A percentile compares a stretch with the other conserved stretches of the same genome.
These are phyloP conservation scores for Dioszegia hungarica DNA, from an alignment of 768 basidiomycete species.

Conservation along the genomic window DNA sequence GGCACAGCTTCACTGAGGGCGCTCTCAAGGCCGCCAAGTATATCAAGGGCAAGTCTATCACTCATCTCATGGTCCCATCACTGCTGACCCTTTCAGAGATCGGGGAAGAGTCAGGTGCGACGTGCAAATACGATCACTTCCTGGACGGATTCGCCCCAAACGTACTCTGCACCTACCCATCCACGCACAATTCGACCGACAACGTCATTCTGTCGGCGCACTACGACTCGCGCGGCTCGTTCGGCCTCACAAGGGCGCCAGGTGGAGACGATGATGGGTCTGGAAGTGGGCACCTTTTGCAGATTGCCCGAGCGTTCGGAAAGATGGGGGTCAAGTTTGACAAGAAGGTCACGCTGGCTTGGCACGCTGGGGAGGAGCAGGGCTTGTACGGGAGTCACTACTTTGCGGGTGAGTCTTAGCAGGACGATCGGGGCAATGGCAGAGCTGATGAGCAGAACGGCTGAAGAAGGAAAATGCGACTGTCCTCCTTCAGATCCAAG, in stretches of 20 bases:
- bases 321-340: conserved; percentile 65
- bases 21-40: conserved; percentile 64
- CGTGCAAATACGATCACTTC: conserved; percentile 66
- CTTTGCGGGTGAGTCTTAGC: conserved; percentile 71
- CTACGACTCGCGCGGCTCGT: conserved; percentile 86
- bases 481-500: conserved; percentile 78
- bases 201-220: conserved; percentile 75
- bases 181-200: conserved; percentile 57
- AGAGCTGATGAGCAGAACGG: conserved; percentile 52
- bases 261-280: conserved; percentile 65
- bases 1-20: conserved; percentile 76
- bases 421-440: neutral
- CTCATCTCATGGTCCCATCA: too few relatives aligned
- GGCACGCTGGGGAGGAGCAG: conserved; percentile 90
- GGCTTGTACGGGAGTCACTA: conserved; percentile 72
- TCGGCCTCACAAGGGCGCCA: conserved; percentile 66
- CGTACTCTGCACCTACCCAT: conserved; percentile 70
- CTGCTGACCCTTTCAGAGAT: conserved; percentile 14
- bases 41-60: conserved; percentile 59
- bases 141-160: conserved; percentile 73
- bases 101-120: conserved; percentile 69
- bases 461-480: conserved; percentile 60
- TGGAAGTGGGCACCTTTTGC: conserved; percentile 67
- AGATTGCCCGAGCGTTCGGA: conserved; percentile 70
- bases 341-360: conserved; percentile 70